Evolutionary conservation across 192 early-diverging fungal species (phyloP), one percentile per base, ranked within the genome.

Genomic region (Coemansia sp.): DNA sequence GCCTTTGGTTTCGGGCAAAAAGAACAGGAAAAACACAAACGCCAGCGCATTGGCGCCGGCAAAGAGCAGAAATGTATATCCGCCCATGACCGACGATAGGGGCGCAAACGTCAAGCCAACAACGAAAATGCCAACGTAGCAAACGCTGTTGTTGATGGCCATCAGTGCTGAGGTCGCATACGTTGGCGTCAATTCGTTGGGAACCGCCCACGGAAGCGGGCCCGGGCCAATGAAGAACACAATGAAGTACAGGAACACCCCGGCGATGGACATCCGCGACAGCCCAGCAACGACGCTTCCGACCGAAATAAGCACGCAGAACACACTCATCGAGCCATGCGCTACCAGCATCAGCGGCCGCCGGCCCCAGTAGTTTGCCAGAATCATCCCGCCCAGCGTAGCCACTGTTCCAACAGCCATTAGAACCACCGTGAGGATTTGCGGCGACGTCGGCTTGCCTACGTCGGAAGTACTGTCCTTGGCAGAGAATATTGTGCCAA

Each of bases 1-100:
- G 56, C 87, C 91, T 61, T 89, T 89, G 11, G 91, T 93, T 81
- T 94, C 93, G 6, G 92, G 92, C 33, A 95, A 79, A 45, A 85
- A 86, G 53, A 83, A 64, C 33, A 75, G 71, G 36, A 87, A 75
- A 55, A 89, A 89, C 7, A 85, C 57, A 25, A 85, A 80, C 10
- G 85, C 85, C 14, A 79, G 41, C 58, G 83, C 74, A 38, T 89
- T 87, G 52, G 87, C 50, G 4, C 70, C 78, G 5, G 84, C 83
- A 77, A 93, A 92, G 17, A 93, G 64, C 32, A 89, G 67, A 42
- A 89, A 89, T 4, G 78, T 81, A 58, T 73, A 76, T 1, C 77
- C 75, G 9, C 64, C 61, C 7, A 78, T 59, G 3, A 74, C 71
- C 14, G 42, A 33, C 17, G 75, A 66, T 32, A 86, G 38, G 25